Evolutionary conservation across 106 monocot species (phyloP), one percentile per base, ranked within the genome.

Genomic region (Phalaenopsis equestris): DNA sequence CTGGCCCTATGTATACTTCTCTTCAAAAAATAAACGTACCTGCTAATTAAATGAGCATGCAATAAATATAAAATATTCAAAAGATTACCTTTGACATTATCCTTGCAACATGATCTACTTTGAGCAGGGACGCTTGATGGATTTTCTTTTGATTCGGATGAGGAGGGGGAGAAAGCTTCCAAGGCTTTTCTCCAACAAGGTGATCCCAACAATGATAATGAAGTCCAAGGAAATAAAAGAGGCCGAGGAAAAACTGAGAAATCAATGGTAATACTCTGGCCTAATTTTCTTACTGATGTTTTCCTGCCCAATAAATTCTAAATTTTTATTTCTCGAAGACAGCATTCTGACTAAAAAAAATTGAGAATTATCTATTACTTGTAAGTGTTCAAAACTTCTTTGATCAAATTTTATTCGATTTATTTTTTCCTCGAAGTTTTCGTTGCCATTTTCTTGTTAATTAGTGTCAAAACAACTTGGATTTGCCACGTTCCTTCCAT

Each of bases 131-230:
- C 89, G 16, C 93, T 96, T 19, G 93, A 96, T 78, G 96, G 96
- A 78, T 96, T 93, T 84, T 87, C 91, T 55, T 96, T 93, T 88
- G 93, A 91, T 84, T 91, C 91, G 47, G 96, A 93, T 72, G 93
- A 93, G 73, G 81, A 93, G 67, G 81, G 80, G 39, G 91, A 93
- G 5, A 88, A 86, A 73, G 43, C 85, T 47, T 81, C 81, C 38
- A 92, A 85, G 72, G 19, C 79, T 11, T 75, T 79, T 81, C 81
- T 55, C 75, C 55, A 79, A 78, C 86, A 85, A 83, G 79, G 78
- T 39, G 86, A 90, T 45, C 88, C 84, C 57, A 87, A 88, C 45
- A 84, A 88, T 84, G 91, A 89, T 84, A 90, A 86, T 83, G 90
- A 64, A 73, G 89, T 82, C 81, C 86, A 88, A 72, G 72, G 86